These are phyloP conservation scores for Hanseniaspora guilliermondii DNA, from an alignment of 805 yeast genomes.

Conservation along the genomic window DNA sequence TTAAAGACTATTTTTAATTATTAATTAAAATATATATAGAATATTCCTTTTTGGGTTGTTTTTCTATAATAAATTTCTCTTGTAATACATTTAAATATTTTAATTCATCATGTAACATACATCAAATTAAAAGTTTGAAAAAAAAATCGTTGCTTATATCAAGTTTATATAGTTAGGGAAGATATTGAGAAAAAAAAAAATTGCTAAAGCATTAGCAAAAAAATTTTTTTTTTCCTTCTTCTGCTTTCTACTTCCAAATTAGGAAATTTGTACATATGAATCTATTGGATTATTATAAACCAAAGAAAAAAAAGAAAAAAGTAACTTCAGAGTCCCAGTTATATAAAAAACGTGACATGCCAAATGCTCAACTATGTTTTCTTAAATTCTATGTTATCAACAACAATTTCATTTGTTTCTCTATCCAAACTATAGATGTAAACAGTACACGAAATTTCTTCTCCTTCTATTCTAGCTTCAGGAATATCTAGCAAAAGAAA, in stretches of 20 bases:
- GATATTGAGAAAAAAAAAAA: neutral
- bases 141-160: neutral
- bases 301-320: too few relatives aligned
- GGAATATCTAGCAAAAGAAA: constrained; percentile 13
- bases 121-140: too few relatives aligned
- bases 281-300: too few relatives aligned
- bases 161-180: neutral
- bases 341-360: too few relatives aligned
- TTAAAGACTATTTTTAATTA: neutral
- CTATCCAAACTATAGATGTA: constrained; percentile 61
- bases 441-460: constrained; percentile 57
- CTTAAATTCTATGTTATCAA: constrained; percentile 68
- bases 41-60: neutral
- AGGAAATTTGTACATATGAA: too few relatives aligned
- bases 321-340: too few relatives aligned
- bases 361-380: constrained; percentile 29
- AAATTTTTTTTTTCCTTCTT: neutral
- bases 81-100: too few relatives aligned
- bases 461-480: constrained; percentile 20
- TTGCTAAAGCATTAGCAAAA: too few relatives aligned
- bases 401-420: constrained; percentile 71
- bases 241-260: too few relatives aligned
- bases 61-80: neutral
- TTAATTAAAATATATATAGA: neutral
- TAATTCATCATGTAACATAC: too few relatives aligned